Evolutionary conservation across 2,329 filamentous ascomycete genomes (phyloP).

Genomic region (Phyllosticta capitalensis): DNA sequence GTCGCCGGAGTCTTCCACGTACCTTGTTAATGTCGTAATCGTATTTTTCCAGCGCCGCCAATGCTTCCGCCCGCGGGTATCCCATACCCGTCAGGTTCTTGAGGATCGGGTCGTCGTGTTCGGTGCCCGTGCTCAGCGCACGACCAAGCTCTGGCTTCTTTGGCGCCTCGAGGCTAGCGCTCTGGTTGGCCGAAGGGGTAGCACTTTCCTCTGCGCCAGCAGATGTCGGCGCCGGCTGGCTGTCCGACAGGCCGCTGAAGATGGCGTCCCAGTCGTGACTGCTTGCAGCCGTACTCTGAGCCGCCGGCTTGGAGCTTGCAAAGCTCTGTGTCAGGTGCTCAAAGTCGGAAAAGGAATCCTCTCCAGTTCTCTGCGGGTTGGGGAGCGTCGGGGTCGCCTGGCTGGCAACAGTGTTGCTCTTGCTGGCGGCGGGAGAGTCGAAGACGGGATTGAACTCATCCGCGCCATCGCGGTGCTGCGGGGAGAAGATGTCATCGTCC

Average conservation of each 20-base stretch:
- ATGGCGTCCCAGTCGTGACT: conserved; percentile 90
- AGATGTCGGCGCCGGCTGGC: conserved; percentile 12
- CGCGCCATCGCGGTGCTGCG: conserved; percentile 49
- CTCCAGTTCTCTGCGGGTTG: conserved; percentile 14
- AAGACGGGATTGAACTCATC: conserved; percentile 78
- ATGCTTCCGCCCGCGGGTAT: conserved; percentile 62
- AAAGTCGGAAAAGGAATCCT: conserved; percentile 43
- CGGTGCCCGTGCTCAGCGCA: conserved; percentile 61
- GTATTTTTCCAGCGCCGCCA: conserved; percentile 80
- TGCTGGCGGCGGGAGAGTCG: conserved; percentile 51
- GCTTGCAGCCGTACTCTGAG: conserved; percentile 30
- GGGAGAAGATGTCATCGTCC: conserved; percentile 69
- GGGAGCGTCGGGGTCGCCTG: conserved; percentile 29
- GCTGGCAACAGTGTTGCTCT: conserved; percentile 38
- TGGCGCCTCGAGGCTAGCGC: conserved; percentile 16
- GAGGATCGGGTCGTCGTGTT: conserved; percentile 83
- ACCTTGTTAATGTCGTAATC: conserved; percentile 96
- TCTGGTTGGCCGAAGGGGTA: conserved; percentile 22
- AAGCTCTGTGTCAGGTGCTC: conserved; percentile 35
- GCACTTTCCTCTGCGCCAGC: conserved; percentile 20
- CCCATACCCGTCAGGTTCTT: conserved; percentile 88
- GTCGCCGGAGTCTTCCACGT: conserved; percentile 27
- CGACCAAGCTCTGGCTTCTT: conserved; percentile 46
- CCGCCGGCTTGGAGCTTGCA: conserved; percentile 26
- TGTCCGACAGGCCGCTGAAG: conserved; percentile 65